phyloP scores from a whole-genome alignment of 2,329 filamentous ascomycete species.

The Magnaporthiopsis incrustans region DNA sequence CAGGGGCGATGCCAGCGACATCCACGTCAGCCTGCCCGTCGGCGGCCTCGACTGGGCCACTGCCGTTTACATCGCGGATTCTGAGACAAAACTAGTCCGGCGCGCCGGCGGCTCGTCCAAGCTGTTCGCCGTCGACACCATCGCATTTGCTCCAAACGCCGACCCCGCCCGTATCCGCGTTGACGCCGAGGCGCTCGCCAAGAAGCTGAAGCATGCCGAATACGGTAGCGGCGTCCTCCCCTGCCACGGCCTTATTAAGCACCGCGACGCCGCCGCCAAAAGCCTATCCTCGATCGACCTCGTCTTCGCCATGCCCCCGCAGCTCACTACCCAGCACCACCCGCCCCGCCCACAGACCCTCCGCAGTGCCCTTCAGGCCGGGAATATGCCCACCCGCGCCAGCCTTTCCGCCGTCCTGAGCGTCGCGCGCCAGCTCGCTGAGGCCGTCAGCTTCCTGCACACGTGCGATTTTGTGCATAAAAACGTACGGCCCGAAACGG shows the following conservation, averaged over 20 bases:
- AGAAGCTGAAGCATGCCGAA: neutral
- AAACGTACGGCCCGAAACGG: neutral
- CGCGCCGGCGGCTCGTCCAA: slow-evolving; percentile 1
- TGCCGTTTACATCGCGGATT: neutral
- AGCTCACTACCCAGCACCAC: too few relatives aligned
- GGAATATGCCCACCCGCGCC: neutral
- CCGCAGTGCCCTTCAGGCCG: too few relatives aligned
- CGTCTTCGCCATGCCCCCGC: neutral
- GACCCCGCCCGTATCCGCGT: slow-evolving; percentile 2
- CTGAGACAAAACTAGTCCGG: neutral
- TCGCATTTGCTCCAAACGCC: neutral
- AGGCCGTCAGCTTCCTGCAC: slow-evolving; percentile 2
- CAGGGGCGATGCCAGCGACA: neutral
- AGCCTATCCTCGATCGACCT: neutral
- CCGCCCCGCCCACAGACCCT: too few relatives aligned
- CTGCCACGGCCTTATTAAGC: neutral
- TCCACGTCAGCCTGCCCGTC: neutral
- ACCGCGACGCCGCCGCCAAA: neutral
- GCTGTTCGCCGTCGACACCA: slow-evolving; percentile 7
- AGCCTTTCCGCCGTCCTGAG: neutral
- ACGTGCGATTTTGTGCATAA: slow-evolving; percentile 1
- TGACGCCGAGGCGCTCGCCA: slow-evolving; percentile 2
- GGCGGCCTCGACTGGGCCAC: neutral
- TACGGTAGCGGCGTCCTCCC: neutral
- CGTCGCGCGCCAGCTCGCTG: neutral